A percentile compares a stretch with the other conserved stretches of the same genome.
These are phyloP conservation scores for Chrysoporthe deuterocubensis DNA, from an alignment of 2,329 filamentous ascomycete genomes.

Conservation along the genomic window DNA sequence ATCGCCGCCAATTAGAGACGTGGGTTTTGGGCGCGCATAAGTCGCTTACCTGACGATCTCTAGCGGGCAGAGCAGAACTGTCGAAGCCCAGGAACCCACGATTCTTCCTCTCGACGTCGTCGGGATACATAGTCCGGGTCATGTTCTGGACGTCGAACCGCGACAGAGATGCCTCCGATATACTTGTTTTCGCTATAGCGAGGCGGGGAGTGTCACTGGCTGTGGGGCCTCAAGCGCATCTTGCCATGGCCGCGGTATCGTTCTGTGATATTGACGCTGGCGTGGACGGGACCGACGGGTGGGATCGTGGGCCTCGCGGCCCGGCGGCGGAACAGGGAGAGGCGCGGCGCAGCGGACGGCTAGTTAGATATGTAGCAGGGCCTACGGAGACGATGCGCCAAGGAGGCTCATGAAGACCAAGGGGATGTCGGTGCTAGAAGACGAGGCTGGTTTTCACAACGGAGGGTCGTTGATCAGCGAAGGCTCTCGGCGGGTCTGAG, in stretches of 20 bases:
- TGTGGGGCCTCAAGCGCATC: constrained; percentile 6
- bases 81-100: constrained; percentile 56
- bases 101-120: constrained; percentile 46
- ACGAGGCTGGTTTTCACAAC: background rate
- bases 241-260: background rate
- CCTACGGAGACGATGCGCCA: background rate
- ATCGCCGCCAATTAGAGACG: background rate
- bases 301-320: background rate
- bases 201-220: constrained; percentile 2
- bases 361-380: background rate
- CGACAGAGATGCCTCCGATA: background rate
- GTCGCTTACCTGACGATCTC: constrained; percentile 51
- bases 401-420: background rate
- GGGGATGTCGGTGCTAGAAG: background rate
- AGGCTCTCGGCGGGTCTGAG: background rate
- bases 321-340: background rate
- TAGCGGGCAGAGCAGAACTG: constrained; percentile 54
- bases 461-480: background rate
- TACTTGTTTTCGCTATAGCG: background rate
- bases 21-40: background rate
- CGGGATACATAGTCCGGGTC: constrained; percentile 38
- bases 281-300: background rate
- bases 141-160: constrained; percentile 24
- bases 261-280: background rate
- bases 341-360: background rate